These are phyloP conservation scores for Calocera viscosa DNA, from an alignment of 768 basidiomycete genomes.

Conservation along the genomic window DNA sequence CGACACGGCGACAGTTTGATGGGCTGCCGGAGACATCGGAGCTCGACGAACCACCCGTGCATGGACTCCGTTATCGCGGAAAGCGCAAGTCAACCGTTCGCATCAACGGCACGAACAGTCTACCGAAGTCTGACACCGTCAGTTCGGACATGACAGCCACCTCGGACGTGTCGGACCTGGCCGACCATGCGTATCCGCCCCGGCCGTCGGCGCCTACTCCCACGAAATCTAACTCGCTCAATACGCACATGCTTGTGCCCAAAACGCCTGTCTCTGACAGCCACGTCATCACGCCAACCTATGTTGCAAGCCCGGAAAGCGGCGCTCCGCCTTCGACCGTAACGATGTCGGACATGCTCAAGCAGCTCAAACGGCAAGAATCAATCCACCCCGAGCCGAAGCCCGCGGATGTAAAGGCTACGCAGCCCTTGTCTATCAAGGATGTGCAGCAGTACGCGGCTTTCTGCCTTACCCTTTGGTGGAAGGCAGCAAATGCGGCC, in stretches of 20 bases:
- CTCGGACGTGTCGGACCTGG: not conserved
- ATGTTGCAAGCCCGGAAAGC: not conserved
- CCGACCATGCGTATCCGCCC: not conserved
- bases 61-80: not conserved
- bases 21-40: not conserved
- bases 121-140: not conserved
- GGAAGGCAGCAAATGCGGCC: not conserved
- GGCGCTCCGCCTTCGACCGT: not conserved
- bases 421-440: not conserved
- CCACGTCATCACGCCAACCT: not conserved
- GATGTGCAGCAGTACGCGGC: not conserved
- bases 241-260: not conserved
- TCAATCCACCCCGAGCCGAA: not conserved
- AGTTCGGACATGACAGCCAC: not conserved
- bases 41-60: not conserved
- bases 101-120: not conserved
- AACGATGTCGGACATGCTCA: not conserved
- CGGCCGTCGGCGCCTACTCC: not conserved
- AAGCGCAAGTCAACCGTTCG: not conserved
- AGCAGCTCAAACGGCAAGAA: not conserved
- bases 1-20: not conserved
- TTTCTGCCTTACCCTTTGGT: not conserved
- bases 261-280: not conserved
- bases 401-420: not conserved
- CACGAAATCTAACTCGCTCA: not conserved